These are phyloP conservation scores for Phytophthora fragariae DNA, from an alignment of 352 stramenopile species.

Conservation along the genomic window DNA sequence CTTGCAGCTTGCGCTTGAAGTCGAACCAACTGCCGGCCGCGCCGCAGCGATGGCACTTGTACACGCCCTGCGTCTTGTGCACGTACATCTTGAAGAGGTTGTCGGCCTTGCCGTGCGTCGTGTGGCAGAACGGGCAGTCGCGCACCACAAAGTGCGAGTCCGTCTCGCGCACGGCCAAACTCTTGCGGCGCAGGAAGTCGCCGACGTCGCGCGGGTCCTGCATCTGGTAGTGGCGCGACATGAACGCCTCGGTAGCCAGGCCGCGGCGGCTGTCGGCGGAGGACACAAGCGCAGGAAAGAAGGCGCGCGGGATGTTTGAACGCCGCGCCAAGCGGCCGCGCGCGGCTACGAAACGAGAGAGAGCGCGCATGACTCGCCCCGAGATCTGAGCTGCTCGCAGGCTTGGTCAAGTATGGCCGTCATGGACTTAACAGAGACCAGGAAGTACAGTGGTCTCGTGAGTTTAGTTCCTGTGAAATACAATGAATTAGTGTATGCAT, in stretches of 20 bases:
- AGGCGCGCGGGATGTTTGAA: background rate
- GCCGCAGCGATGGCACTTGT: slow-evolving; percentile 92
- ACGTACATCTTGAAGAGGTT: slow-evolving; percentile 95
- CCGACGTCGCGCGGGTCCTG: slow-evolving; percentile 72
- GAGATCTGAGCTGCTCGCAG: slow-evolving; percentile 13
- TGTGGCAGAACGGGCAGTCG: slow-evolving; percentile 90
- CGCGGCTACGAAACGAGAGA: slow-evolving; percentile 25
- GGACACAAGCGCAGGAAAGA: slow-evolving; percentile 1
- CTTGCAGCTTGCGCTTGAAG: slow-evolving; percentile 87
- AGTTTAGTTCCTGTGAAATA: too few species aligned
- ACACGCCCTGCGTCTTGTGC: slow-evolving; percentile 86
- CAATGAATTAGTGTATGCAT: background rate
- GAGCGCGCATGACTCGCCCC: slow-evolving; percentile 23
- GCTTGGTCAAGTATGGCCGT: background rate
- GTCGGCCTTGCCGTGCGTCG: slow-evolving; percentile 78
- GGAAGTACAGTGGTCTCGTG: too few species aligned
- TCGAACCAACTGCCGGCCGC: slow-evolving; percentile 89
- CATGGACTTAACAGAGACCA: too few species aligned
- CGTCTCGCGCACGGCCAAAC: slow-evolving; percentile 66
- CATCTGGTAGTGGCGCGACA: slow-evolving; percentile 83
- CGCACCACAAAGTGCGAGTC: slow-evolving; percentile 84
- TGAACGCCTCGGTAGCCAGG: slow-evolving; percentile 61
- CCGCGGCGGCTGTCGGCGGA: slow-evolving; percentile 7
- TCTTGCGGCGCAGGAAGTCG: slow-evolving; percentile 80
- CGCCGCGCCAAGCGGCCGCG: slow-evolving; percentile 18